These are phyloP conservation scores for Starmerella potacharoeniae DNA, from an alignment of 805 yeast genomes.

Conservation along the genomic window DNA sequence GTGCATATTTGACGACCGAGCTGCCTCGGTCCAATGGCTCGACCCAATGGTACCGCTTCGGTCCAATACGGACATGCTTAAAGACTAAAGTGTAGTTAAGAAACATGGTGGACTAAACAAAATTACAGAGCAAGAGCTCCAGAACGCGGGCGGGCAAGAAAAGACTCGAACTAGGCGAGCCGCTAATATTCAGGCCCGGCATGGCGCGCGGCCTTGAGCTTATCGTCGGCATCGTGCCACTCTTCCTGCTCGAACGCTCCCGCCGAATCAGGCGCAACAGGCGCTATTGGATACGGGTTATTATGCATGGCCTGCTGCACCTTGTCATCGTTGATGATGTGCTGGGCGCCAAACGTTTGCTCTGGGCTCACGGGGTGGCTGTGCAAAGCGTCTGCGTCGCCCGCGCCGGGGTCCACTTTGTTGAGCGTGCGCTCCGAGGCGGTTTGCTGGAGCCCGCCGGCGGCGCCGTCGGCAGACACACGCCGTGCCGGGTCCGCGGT, in stretches of 20 bases:
- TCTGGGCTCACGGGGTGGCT: constrained; percentile 1
- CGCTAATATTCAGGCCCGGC: too few relatives aligned
- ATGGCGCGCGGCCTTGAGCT: not conserved
- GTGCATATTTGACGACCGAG: too few relatives aligned
- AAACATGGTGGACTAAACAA: too few relatives aligned
- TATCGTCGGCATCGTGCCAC: not conserved
- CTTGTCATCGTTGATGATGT: constrained; percentile 5
- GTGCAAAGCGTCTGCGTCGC: not conserved
- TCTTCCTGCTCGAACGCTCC: not conserved
- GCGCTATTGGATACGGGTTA: not conserved
- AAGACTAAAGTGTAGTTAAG: too few relatives aligned
- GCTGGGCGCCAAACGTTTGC: constrained; percentile 7
- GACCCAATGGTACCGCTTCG: too few relatives aligned
- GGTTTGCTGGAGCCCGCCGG: too few relatives aligned
- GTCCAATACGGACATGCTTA: too few relatives aligned
- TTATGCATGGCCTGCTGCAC: not conserved
- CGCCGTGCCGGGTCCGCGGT: not conserved
- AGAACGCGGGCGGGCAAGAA: too few relatives aligned
- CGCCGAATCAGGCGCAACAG: not conserved
- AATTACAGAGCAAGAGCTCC: too few relatives aligned
- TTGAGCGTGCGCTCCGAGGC: not conserved
- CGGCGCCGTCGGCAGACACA: too few relatives aligned
- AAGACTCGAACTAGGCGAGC: too few relatives aligned
- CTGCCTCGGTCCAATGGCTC: too few relatives aligned
- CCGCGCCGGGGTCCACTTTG: not conserved